A percentile compares a stretch with the other conserved stretches of the same genome.
Evolutionary conservation across 1,139 yeast genomes (phyloP).

Genomic region (Candida labiduridarum): DNA sequence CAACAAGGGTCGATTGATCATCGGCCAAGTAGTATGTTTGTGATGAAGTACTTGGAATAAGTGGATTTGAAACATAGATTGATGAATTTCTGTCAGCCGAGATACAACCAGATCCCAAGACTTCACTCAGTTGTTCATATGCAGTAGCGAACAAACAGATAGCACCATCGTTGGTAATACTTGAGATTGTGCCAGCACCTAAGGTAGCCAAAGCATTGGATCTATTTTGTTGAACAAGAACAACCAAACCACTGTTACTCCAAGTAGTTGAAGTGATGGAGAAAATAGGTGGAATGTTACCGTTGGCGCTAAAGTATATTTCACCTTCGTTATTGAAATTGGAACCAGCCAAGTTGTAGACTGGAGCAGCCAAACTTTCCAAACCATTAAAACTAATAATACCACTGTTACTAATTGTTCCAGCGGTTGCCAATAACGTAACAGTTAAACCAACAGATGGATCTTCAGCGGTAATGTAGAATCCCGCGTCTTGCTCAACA

Average conservation of each 20-base stretch:
- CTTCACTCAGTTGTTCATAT: constrained; percentile 27
- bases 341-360: constrained; percentile 22
- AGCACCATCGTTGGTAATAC: constrained; percentile 31
- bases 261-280: constrained; percentile 24
- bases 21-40: constrained; percentile 28
- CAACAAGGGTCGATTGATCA: constrained; percentile 22
- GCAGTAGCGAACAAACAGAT: constrained; percentile 30
- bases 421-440: constrained; percentile 14
- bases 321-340: constrained; percentile 31
- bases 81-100: constrained; percentile 25
- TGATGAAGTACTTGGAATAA: constrained; percentile 18
- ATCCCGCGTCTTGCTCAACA: constrained; percentile 24
- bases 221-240: constrained; percentile 25
- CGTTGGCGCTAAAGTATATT: constrained; percentile 29
- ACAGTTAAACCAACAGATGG: constrained; percentile 16
- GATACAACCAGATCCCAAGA: constrained; percentile 33
- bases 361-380: constrained; percentile 20
- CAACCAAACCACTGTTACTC: constrained; percentile 30
- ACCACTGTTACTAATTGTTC: constrained; percentile 26
- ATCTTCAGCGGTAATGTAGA: constrained; percentile 17
- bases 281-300: constrained; percentile 23
- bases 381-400: constrained; percentile 25
- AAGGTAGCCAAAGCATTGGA: constrained; percentile 21
- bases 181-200: constrained; percentile 19
- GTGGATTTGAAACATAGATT: constrained; percentile 22